phyloP scores from a whole-genome alignment of 1,284 basidiomycete genomes.

The Taiwanofungus camphoratus region DNA sequence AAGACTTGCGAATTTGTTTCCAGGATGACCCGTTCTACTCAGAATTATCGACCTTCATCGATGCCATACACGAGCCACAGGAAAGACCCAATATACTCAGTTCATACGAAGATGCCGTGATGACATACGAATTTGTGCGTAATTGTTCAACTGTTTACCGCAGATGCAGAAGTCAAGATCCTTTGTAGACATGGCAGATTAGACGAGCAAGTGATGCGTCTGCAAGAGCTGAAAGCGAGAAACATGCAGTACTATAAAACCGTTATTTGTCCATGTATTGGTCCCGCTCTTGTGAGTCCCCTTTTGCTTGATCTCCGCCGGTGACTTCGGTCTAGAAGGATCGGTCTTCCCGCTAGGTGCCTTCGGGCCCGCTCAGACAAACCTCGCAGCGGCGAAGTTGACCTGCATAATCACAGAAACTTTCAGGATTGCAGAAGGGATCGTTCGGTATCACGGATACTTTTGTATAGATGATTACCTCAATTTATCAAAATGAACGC shows the following conservation, averaged over 20 bases:
- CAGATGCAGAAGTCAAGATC: background rate
- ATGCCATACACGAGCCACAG: conserved; percentile 21
- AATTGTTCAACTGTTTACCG: background rate
- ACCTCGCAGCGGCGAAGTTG: too few species aligned
- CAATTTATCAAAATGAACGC: too few species aligned
- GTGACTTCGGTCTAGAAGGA: too few species aligned
- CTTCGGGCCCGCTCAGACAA: too few species aligned
- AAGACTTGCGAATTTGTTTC: background rate
- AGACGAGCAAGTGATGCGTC: conserved; percentile 15
- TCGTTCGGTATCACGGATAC: too few species aligned
- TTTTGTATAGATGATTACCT: too few species aligned
- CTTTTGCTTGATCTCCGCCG: too few species aligned
- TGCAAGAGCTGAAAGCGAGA: background rate
- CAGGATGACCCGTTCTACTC: conserved; percentile 35
- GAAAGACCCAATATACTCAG: conserved; percentile 13
- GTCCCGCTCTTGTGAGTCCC: too few species aligned
- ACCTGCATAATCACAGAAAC: too few species aligned
- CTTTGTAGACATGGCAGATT: conserved; percentile 19
- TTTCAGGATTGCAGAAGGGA: too few species aligned
- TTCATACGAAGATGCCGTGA: conserved; percentile 22
- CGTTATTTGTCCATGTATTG: too few species aligned
- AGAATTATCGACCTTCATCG: conserved; percentile 34
- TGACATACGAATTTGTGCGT: conserved; percentile 22
- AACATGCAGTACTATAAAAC: background rate
- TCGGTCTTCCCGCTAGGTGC: too few species aligned